Evolutionary conservation across 1,284 basidiomycete genomes (phyloP), one percentile per base, ranked within the genome.

Genomic region (Ganoderma lingzhi): DNA sequence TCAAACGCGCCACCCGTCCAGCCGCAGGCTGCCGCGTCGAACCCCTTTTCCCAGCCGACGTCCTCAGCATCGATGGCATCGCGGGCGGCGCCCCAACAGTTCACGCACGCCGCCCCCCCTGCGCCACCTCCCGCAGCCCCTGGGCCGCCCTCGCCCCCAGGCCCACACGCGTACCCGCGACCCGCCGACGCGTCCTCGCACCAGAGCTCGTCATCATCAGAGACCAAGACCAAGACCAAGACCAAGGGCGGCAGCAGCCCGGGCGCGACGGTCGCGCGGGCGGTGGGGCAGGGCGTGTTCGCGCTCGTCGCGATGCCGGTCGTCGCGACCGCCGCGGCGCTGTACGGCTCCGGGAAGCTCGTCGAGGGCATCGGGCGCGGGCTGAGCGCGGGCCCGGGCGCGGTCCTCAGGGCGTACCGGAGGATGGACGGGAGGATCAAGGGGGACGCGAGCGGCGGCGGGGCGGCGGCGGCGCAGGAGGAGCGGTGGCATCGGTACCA

Each of bases 321-420:
- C 44, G 64, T 45, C 53, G 32, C 59, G n/a, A 55, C 58, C 32
- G 67, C 61, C 15, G 69, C 48, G 30, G 63, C 23, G 37, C 32
- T 66, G 35, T 41, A 62, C 56, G 66, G 39, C 17, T 39, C 42
- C 44, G 70, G 56, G 44, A 66, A 71, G 70, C 39, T 71, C 30
- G 28, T 71, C 64, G 64, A 68, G 67, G 66, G 70, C 42, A 53
- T 66, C 44, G 70, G 70, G 30, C 6, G 30, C 2, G 62, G 45
- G 51, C 4, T 71, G 2, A 56, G 58, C 5, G 70, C 62, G 39
- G 66, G 66, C 0, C 64, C 70, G 10, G 64, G 64, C 58, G 62
- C 61, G 35, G 61, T 48, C 0, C 5, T 44, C 3, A 30, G 9
- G 19, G 64, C 64, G 64, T 65, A 37, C 64, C 37, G 23, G 30